Base-by-base conservation (phyloP, 1,139 yeast species). In the Hanseniaspora uvarum region DNA sequence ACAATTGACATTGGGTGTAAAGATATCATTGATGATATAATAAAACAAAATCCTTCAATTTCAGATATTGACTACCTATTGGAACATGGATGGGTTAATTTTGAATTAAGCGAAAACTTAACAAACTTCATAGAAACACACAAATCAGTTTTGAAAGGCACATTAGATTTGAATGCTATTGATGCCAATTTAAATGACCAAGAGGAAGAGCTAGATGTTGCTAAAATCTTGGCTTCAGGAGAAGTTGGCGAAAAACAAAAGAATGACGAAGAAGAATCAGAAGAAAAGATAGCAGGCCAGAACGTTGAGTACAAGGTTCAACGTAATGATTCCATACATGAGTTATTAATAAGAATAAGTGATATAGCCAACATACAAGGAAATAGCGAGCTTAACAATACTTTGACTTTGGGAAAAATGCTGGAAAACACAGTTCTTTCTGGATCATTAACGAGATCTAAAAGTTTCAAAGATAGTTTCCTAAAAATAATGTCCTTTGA, bases 161-260 rank as follows among this genome's bases (percentile, higher is more conserved):
- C 46, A 10, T 21, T 31, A 11, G 18, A 37, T 11, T 4, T 18
- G n/a, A 36, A 23, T 18, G 24, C 26, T 5, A 12, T 30, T 4
- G 38, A 38, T 30, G 38, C 14, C 16, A 18, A 39, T 36, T 16
- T 23, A 5, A 24, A 50, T 7, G 53, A 50, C 5, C 37, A 40
- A 19, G 48, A 43, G 21, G 53, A 50, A 30, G 53, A 43, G 12
- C 18, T 50, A 18, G 53, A 50, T 37, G 53, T 50, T n/a, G 53
- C 53, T n/a, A 50, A 50, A n/a, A 50, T 50, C 7, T 37, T 50
- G 21, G 48, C 53, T 1, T 43, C 53, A 11, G 53, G 46, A 10
- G 48, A 50, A 37, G 21, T 38, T n/a, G 34, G n/a, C 3, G 46
- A 39, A 16, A 48, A 28, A 21, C 37, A 19, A 14, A 31, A 31